Evolutionary conservation across 176 grass and related monocot genomes (phyloP).

Genomic region (Hyparrhenia diplandra): DNA sequence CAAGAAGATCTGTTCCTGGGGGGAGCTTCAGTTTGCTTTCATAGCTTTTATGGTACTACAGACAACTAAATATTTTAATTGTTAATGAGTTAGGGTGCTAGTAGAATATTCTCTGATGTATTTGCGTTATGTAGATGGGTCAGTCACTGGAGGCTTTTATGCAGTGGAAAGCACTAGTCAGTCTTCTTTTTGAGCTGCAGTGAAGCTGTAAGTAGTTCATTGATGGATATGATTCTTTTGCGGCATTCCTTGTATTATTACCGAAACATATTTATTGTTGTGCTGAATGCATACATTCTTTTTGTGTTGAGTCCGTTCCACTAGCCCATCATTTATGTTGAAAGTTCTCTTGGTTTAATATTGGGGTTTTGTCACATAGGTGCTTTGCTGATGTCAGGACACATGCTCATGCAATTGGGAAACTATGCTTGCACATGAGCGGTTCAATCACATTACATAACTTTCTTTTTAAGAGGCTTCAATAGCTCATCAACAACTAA

Average conservation of each 20-base stretch:
- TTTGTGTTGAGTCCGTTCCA: background rate
- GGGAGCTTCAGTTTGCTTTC: constrained; percentile 83
- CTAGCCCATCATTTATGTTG: background rate
- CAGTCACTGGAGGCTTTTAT: constrained; percentile 82
- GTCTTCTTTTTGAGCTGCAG: constrained; percentile 84
- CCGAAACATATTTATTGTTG: background rate
- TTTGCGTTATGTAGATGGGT: constrained; percentile 62
- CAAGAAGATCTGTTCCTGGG: constrained; percentile 77
- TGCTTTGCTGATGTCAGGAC: background rate
- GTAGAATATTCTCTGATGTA: background rate
- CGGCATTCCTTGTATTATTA: background rate
- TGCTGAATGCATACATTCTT: background rate
- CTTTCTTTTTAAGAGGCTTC: background rate
- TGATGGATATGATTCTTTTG: background rate
- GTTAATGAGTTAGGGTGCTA: background rate
- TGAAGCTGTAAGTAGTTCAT: constrained; percentile 69
- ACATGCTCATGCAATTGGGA: background rate
- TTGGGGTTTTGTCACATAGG: background rate
- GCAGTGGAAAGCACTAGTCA: constrained; percentile 87
- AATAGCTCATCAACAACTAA: background rate
- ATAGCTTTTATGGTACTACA: constrained; percentile 87
- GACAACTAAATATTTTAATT: background rate
- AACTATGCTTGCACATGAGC: background rate
- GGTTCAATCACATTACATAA: background rate
- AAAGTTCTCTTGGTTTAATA: background rate